Evolutionary conservation across 2,329 filamentous ascomycete genomes (phyloP).

Genomic region (Diaporthe citri): DNA sequence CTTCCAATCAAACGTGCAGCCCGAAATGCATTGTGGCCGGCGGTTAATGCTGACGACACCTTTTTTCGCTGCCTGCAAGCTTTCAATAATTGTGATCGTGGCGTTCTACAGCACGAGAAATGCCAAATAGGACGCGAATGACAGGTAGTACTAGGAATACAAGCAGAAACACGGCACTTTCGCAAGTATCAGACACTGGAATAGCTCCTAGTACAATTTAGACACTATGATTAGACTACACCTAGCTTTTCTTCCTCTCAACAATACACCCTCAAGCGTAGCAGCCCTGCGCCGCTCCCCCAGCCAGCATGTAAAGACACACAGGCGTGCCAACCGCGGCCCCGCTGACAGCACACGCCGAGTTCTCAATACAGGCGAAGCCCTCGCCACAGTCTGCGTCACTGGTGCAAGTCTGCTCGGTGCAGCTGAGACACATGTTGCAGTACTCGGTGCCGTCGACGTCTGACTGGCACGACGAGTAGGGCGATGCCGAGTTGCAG

Average conservation of each 20-base stretch:
- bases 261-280: background rate
- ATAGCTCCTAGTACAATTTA: background rate
- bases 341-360: constrained; percentile 34
- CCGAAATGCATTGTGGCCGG: background rate
- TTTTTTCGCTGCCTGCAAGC: no score
- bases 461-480: constrained; percentile 34
- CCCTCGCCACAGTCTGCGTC: constrained; percentile 37
- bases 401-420: constrained; percentile 24
- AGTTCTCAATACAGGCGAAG: constrained; percentile 37
- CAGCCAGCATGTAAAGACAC: constrained; percentile 38
- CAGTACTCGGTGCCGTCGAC: constrained; percentile 37
- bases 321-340: constrained; percentile 29
- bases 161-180: background rate
- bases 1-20: background rate
- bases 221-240: background rate
- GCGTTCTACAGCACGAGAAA: background rate
- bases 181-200: background rate
- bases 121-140: background rate
- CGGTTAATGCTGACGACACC: background rate
- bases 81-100: no score
- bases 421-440: constrained; percentile 36
- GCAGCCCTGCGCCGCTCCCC: constrained; percentile 29
- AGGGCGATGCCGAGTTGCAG: constrained; percentile 36
- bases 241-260: background rate
- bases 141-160: background rate